These are phyloP conservation scores for Peronospora destructor DNA, from an alignment of 352 stramenopile species.

Conservation along the genomic window DNA sequence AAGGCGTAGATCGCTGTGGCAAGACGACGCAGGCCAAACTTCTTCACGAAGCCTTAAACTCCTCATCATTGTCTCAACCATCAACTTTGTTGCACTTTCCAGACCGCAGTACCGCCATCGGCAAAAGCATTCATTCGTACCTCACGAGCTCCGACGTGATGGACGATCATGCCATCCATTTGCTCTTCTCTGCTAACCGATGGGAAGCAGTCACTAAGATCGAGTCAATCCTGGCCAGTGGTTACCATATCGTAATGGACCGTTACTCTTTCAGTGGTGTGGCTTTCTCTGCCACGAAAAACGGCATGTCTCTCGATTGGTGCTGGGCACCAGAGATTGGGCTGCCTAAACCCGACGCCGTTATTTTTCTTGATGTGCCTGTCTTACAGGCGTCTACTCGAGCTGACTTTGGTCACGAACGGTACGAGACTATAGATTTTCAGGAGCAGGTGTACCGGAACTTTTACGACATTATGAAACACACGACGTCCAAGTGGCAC, in stretches of 20 bases:
- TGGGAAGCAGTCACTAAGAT: conserved; percentile 92
- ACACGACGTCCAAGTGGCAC: conserved; percentile 51
- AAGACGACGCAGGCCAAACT: conserved; percentile 98
- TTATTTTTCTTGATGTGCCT: conserved; percentile 96
- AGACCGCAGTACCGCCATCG: conserved; percentile 88
- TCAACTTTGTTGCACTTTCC: conserved; percentile 68
- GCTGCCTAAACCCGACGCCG: conserved; percentile 93
- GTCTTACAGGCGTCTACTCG: conserved; percentile 85
- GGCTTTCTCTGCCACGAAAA: conserved; percentile 96
- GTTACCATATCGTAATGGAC: conserved; percentile 94
- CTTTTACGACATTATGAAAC: conserved; percentile 62
- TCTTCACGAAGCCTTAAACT: conserved; percentile 64
- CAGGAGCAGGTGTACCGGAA: conserved; percentile 81
- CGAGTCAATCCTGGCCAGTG: conserved; percentile 55
- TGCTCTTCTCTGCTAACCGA: conserved; percentile 99
- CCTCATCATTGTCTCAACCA: conserved; percentile 9
- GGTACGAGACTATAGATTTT: conserved; percentile 87
- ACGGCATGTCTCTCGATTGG: conserved; percentile 92
- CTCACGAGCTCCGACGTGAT: conserved; percentile 84
- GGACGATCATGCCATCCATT: conserved; percentile 96
- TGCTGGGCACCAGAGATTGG: conserved; percentile 96
- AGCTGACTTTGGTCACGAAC: conserved; percentile 90
- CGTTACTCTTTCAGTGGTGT: conserved; percentile 97
- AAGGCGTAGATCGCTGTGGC: conserved; percentile 97
- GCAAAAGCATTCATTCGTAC: conserved; percentile 96